Base-by-base conservation (phyloP, 1,139 yeast genomes). In the Eremothecium sinecaudum region DNA sequence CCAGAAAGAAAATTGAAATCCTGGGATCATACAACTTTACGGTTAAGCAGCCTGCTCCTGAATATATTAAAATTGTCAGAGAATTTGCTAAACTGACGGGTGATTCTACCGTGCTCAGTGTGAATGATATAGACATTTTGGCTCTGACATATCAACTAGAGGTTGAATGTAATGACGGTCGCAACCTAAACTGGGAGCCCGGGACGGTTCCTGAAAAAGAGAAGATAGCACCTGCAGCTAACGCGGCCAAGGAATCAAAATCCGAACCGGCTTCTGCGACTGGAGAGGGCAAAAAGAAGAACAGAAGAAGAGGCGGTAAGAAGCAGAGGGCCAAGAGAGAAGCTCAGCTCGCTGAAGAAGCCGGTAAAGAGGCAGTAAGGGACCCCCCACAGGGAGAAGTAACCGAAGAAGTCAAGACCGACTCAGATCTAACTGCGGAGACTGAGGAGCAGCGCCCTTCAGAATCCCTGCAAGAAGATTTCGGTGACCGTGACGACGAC, bases 61-160 rank as follows among this genome's bases (percentile, higher is more conserved):
- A 61, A 28, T 71, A 70, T 17, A 71, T 86, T 32, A 72, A 72
- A 42, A 71, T 71, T 40, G 94, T 86, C 9, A 64, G 71, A 9
- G 73, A 69, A 6, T 87, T 90, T 64, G 79, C 98, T 14, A 79
- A 73, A 51, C 63, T 79, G 37, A 87, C 98, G 1, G 98, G 99
- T 53, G 99, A 92, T 62, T 80, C 68, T 46, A 66, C 82, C 2
- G 97, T 90, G 4, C 67, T 92, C 41, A 83, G 95, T 43, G 72
- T 77, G 10, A 87, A 93, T 44, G 99, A 90, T 78, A 65, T 92
- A 31, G 95, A 86, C 51, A 78, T 92, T 37, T 70, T 92, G 41
- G 98, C 99, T 0, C 66, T 90, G 47, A 77, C 95, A 2, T 84
- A 86, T 54, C 96, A 90, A 55, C 59, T 92, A 34, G 95, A 87